A percentile compares a stretch with the other conserved stretches of the same genome.
Conservation (phyloP, 108 stramenopile species). For the Aurantiochytrium sp. region DNA sequence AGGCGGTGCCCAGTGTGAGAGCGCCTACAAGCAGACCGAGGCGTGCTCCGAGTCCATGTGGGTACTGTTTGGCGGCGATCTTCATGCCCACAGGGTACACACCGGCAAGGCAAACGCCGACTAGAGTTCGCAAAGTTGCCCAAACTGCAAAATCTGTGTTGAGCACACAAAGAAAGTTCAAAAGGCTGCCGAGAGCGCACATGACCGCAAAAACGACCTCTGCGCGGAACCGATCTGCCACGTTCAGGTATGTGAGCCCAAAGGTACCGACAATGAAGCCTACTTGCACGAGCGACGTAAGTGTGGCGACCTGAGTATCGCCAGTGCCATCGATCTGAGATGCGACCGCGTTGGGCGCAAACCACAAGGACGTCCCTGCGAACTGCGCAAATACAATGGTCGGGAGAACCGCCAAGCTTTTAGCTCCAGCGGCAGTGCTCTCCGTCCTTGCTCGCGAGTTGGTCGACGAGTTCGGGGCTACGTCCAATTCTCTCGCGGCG, state of each 20-base stretch:
- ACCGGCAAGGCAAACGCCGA: conserved; percentile 36
- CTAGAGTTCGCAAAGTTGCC: conserved; percentile 21
- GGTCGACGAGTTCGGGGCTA: too few relatives aligned
- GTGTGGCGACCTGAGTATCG: not conserved
- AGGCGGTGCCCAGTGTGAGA: conserved; percentile 32
- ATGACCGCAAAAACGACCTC: conserved; percentile 26
- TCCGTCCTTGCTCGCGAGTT: too few relatives aligned
- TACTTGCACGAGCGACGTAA: conserved; percentile 34
- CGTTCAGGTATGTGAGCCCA: conserved; percentile 20
- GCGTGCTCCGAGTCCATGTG: conserved; percentile 28
- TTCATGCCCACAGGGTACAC: conserved; percentile 51
- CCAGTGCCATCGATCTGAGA: conserved; percentile 18
- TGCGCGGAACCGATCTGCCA: conserved; percentile 35
- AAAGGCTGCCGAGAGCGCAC: conserved; percentile 19
- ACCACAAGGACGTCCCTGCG: conserved; percentile 49
- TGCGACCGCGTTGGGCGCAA: conserved; percentile 42
- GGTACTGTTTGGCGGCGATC: conserved; percentile 35
- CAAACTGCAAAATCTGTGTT: not conserved
- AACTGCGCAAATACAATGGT: conserved; percentile 37
- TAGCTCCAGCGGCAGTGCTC: not conserved
- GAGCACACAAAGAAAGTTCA: not conserved
- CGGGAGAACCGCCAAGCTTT: not conserved
- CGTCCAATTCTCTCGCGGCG: too few relatives aligned
- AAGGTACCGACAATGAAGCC: conserved; percentile 49
- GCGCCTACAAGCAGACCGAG: conserved; percentile 43